Conservation (phyloP, 2,329 filamentous ascomycete genomes). For the Penicillium nordicum region DNA sequence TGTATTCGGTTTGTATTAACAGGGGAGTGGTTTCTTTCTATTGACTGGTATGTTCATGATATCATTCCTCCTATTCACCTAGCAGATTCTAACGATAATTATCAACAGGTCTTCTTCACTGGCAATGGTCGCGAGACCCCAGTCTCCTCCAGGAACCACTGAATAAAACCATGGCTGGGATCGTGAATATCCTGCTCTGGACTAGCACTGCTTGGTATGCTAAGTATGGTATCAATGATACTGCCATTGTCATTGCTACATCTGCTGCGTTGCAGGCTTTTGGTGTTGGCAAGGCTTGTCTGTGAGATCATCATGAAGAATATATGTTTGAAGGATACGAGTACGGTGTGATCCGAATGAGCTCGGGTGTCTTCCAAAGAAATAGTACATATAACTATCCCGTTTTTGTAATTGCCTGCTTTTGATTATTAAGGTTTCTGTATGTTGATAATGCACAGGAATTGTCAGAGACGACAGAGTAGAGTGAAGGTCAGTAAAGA, state of each 20-base stretch:
- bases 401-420: background rate
- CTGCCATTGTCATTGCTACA: constrained; percentile 18
- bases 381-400: no score
- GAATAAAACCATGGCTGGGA: constrained; percentile 29
- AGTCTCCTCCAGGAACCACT: constrained; percentile 24
- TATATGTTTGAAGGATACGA: background rate
- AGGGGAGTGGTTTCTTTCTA: constrained; percentile 28
- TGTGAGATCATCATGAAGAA: background rate
- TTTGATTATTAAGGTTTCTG: background rate
- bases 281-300: constrained; percentile 15
- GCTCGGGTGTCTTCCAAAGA: background rate
- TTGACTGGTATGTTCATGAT: constrained; percentile 17
- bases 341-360: background rate
- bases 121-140: constrained; percentile 26
- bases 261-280: constrained; percentile 26
- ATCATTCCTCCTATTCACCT: background rate
- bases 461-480: background rate
- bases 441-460: background rate
- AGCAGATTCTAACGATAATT: background rate
- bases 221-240: constrained; percentile 26
- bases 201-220: constrained; percentile 33
- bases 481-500: background rate
- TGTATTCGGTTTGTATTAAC: background rate
- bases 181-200: constrained; percentile 27
- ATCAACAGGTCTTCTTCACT: constrained; percentile 24